Conservation (phyloP, 805 yeast genomes). For the Cephaloascus albidus region DNA sequence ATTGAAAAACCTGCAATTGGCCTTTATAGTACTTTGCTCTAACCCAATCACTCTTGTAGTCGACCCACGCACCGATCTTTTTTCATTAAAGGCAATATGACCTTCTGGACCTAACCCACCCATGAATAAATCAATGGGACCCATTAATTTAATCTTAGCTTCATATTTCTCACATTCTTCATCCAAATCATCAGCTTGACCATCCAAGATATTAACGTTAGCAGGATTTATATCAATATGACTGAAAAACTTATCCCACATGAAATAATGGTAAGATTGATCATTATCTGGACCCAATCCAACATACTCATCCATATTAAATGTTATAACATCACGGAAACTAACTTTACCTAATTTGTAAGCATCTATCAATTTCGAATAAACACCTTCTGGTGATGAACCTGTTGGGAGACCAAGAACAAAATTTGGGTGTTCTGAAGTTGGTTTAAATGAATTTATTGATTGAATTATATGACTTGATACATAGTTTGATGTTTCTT, state of each 20-base stretch:
- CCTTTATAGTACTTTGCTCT: constrained; percentile 39
- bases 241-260: constrained; percentile 45
- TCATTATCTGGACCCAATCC: constrained; percentile 36
- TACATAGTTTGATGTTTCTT: constrained; percentile 31
- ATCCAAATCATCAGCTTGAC: constrained; percentile 35
- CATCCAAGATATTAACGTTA: constrained; percentile 46
- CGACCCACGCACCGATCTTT: constrained; percentile 37
- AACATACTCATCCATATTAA: constrained; percentile 55
- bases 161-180: constrained; percentile 41
- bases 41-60: constrained; percentile 36
- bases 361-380: constrained; percentile 32
- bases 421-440: constrained; percentile 34
- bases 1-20: constrained; percentile 44
- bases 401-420: constrained; percentile 56
- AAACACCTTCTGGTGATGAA: constrained; percentile 50
- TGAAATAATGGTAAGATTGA: constrained; percentile 50
- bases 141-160: constrained; percentile 33
- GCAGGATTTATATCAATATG: constrained; percentile 43
- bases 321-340: constrained; percentile 45
- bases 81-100: constrained; percentile 52
- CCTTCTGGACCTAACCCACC: constrained; percentile 59
- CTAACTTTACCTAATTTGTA: constrained; percentile 30
- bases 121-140: constrained; percentile 42
- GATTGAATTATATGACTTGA: constrained; percentile 34
- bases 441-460: constrained; percentile 36